Evolutionary conservation across 495 filamentous ascomycete genomes (phyloP).

Genomic region (Rostrohypoxylon terebratum): DNA sequence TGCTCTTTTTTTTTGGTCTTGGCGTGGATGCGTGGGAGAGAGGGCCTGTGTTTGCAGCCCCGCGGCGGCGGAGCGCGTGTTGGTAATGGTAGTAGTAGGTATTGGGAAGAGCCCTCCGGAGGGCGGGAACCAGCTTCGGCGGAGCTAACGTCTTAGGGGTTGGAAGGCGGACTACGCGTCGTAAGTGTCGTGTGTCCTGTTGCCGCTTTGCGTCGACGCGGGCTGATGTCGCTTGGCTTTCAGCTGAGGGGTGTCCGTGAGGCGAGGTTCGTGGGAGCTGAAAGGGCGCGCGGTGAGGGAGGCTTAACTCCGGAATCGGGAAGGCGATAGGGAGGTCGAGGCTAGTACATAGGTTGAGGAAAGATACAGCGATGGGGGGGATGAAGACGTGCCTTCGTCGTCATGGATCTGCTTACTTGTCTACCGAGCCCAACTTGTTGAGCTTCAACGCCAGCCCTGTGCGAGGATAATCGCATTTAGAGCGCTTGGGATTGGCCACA

Average conservation of each 20-base stretch:
- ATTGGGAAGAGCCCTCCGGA: not conserved
- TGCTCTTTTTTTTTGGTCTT: too few relatives aligned
- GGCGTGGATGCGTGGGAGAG: too few relatives aligned
- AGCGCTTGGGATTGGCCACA: not conserved
- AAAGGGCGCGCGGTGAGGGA: too few relatives aligned
- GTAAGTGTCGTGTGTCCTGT: not conserved
- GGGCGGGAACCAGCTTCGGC: not conserved
- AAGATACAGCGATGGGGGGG: not conserved
- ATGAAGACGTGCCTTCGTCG: too few relatives aligned
- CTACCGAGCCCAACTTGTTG: not conserved
- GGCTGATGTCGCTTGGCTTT: not conserved
- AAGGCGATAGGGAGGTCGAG: too few relatives aligned
- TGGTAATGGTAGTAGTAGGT: not conserved
- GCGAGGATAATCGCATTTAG: not conserved
- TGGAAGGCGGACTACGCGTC: not conserved
- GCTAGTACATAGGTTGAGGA: too few relatives aligned
- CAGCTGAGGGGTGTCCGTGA: not conserved
- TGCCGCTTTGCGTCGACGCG: not conserved
- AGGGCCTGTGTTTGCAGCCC: not conserved
- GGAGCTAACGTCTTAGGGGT: not conserved
- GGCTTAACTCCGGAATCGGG: too few relatives aligned
- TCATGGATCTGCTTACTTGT: not conserved
- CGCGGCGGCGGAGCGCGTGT: not conserved
- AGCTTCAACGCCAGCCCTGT: not conserved
- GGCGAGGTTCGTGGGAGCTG: not conserved